phyloP scores from a whole-genome alignment of 2,329 filamentous ascomycete genomes.

The Remersonia thermophila region DNA sequence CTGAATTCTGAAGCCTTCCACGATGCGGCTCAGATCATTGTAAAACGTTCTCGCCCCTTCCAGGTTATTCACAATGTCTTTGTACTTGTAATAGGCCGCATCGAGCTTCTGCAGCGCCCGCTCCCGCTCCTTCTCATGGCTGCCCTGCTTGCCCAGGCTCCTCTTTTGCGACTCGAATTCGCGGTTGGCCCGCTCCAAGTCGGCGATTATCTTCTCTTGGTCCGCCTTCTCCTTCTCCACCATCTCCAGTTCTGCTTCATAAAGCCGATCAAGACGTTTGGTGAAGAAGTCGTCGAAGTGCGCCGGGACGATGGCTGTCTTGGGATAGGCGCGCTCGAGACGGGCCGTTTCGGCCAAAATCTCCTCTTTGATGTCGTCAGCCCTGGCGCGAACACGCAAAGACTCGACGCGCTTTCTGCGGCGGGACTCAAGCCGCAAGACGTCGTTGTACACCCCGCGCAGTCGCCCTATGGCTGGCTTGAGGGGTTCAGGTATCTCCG shows the following conservation, averaged over 20 bases:
- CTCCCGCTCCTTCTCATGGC: conserved; percentile 62
- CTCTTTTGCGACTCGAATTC: conserved; percentile 64
- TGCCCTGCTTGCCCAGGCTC: conserved; percentile 40
- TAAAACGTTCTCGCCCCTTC: conserved; percentile 93
- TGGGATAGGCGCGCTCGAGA: conserved; percentile 74
- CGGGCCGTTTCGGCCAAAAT: conserved; percentile 73
- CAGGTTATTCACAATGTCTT: conserved; percentile 84
- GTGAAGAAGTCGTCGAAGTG: conserved; percentile 93
- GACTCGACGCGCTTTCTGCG: conserved; percentile 68
- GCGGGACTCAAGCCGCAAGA: conserved; percentile 69
- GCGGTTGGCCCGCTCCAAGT: conserved; percentile 63
- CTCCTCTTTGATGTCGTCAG: conserved; percentile 79
- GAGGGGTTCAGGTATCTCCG: conserved; percentile 66
- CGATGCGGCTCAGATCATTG: conserved; percentile 84
- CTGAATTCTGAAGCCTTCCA: conserved; percentile 65
- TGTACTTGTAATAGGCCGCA: conserved; percentile 89
- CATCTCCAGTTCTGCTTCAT: conserved; percentile 64
- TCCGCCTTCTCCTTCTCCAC: conserved; percentile 61
- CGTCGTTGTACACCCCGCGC: conserved; percentile 71
- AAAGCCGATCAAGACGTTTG: conserved; percentile 58
- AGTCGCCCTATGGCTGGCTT: conserved; percentile 68
- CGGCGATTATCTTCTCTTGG: conserved; percentile 58
- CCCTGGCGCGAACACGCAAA: conserved; percentile 64
- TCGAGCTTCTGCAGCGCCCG: conserved; percentile 77
- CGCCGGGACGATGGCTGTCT: conserved; percentile 70